Evolutionary conservation across 108 stramenopile genomes (phyloP).

Genomic region (Fragilaria crotonensis): DNA sequence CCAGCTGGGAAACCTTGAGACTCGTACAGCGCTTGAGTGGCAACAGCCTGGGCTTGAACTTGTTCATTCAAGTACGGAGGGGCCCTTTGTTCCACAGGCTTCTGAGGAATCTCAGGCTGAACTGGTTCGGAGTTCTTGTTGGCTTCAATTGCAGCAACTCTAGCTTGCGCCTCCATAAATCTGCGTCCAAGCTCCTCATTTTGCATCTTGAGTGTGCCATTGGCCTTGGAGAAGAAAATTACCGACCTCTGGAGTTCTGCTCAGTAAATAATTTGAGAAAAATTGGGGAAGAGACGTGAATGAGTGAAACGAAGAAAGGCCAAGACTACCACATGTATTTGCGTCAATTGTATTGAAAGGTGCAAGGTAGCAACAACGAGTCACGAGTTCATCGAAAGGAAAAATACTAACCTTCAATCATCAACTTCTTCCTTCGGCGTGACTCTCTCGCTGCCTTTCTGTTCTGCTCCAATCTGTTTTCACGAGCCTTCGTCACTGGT

Average conservation of each 20-base stretch:
- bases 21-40: conserved; percentile 34
- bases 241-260: conserved; percentile 77
- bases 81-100: no score
- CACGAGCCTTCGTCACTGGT: conserved; percentile 46
- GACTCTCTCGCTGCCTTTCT: conserved; percentile 83
- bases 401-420: no score
- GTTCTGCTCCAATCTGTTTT: conserved; percentile 80
- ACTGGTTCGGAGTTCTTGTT: no score
- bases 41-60: conserved; percentile 29
- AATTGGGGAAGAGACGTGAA: no score
- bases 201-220: conserved; percentile 59
- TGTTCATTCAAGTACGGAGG: conserved; percentile 3
- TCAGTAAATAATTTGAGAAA: no score
- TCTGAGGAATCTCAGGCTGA: no score
- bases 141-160: conserved; percentile 32
- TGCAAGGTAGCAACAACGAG: no score
- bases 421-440: conserved; percentile 74
- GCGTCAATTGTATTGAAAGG: no score
- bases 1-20: conserved; percentile 34
- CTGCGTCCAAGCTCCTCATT: conserved; percentile 62
- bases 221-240: conserved; percentile 75
- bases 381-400: no score
- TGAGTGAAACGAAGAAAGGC: no score
- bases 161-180: conserved; percentile 58
- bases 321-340: no score